Evolutionary conservation across 1,284 basidiomycete genomes (phyloP), one percentile per base, ranked within the genome.

Genomic region (Mrakiaceae sp.): DNA sequence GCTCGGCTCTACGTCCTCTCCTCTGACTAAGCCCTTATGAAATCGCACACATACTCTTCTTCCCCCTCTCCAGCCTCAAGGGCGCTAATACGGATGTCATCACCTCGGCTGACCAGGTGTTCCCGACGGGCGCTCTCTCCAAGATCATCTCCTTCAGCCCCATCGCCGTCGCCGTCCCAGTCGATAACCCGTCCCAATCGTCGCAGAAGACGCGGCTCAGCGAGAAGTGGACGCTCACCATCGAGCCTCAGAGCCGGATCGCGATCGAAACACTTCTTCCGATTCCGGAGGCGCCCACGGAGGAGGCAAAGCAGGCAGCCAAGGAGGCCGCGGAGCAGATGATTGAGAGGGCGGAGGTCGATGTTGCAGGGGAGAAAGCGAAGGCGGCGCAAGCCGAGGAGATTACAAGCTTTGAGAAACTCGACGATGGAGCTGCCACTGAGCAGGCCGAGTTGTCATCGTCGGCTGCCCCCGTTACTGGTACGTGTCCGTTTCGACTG

Each of bases 241-340:
- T 98, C 58, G 98, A 97, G 76, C 95, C 95, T 8, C 93, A 98
- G 75, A 82, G 96, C 64, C 81, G 95, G 63, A 96, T 98, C 70
- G 83, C 81, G 73, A 93, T 98, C 64, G 91, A 89, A 66, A 88
- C 95, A 63, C 80, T 98, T 3, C 69, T 76, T n/a, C 44, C 48
- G n/a, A 58, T 27, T 27, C 27, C 46, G 56, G 55, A 56, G 16
- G 47, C 47, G 16, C 42, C 62, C 27, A 58, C 54, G 48, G 60
- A 62, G 44, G 71, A 70, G 40, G 68, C 67, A 14, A 68, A 69
- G 63, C 68, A 64, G 60, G 51, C 12, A 51, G 55, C 67, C 49
- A 68, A 72, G 54, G 64, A 50, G 11, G 44, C 11, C 11, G 16
- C 14, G n/a, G 48, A 10, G 16, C 9, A 14, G 39, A 48, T 39